Base-by-base conservation (phyloP, 2,329 filamentous ascomycete genomes). In the Alternaria triticina region DNA sequence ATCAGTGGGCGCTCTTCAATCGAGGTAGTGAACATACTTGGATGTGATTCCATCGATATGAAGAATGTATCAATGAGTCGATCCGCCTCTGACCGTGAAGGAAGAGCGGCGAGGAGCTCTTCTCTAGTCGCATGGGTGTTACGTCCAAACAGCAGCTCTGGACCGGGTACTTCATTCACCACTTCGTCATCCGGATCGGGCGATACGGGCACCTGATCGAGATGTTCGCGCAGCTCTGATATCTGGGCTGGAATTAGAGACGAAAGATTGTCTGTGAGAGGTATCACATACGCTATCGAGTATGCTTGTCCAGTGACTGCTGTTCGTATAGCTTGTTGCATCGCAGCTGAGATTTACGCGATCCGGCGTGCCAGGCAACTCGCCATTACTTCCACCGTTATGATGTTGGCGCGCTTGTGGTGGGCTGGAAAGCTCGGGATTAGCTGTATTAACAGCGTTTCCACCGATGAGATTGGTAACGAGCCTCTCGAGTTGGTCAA, bases 261-360 rank as follows among this genome's bases (percentile, higher is more conserved):
- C 33, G 28, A 23, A 49, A 33, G 54, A 22, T 15, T 23, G 8
- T 49, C 46, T 54, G 44, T 54, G 28, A n/a, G 27, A 47, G 36
- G 28, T 28, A 13, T 40, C 22, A 60, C 72, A 59, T 49, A 79
- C 74, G n/a, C 77, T 75, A 52, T 79, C 76, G 23, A 80, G 55
- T 25, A 80, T 77, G 25, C 74, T 78, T n/a, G 73, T 73, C 78
- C 78, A 80, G 54, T 80, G 78, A 3, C 72, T 69, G 54, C 76
- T 74, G 36, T 73, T 76, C 6, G 71, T 71, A 40, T 78, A 79
- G 15, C 70, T 73, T 5, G 73, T 77, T 17, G 72, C 71, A 36
- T 78, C 74, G 23, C 58, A 68, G 12, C 65, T 69, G 9, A 76
- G 52, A 25, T 73, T 77, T 23, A 79, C 71, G n/a, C 70, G 71